Evolutionary conservation across 2,329 filamentous ascomycete genomes (phyloP).

Genomic region (Xylaria sp.): DNA sequence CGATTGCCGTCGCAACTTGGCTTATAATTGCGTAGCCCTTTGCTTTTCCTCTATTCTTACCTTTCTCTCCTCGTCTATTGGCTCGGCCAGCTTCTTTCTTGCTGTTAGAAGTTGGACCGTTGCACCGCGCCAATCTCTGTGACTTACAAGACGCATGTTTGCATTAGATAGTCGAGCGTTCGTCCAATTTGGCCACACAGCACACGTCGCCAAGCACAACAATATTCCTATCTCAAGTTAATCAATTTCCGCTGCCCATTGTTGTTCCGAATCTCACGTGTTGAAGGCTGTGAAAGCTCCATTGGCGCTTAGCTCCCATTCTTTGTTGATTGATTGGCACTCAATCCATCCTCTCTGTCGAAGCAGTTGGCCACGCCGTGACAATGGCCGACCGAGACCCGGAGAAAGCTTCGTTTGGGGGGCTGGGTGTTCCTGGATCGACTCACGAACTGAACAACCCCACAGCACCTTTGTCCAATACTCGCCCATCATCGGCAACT

Average conservation of each 20-base stretch:
- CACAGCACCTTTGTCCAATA: slow-evolving; percentile 8
- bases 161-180: neutral
- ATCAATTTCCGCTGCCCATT: neutral
- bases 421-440: slow-evolving; percentile 6
- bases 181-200: neutral
- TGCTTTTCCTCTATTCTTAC: neutral
- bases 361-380: neutral
- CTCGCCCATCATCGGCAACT: slow-evolving; percentile 31
- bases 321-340: neutral
- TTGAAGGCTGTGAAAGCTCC: neutral
- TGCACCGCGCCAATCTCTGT: neutral
- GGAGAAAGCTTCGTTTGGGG: slow-evolving; percentile 7
- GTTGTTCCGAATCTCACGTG: neutral
- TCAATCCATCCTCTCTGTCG: neutral
- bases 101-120: neutral
- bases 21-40: neutral
- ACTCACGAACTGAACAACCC: neutral
- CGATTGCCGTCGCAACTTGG: neutral
- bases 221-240: neutral
- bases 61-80: neutral
- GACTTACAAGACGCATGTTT: neutral
- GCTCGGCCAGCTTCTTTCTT: slow-evolving; percentile 2
- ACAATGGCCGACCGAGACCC: slow-evolving; percentile 19
- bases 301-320: neutral
- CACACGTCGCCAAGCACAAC: neutral